phyloP scores from a whole-genome alignment of 108 stramenopile genomes.

The Skeletonema costatum region DNA sequence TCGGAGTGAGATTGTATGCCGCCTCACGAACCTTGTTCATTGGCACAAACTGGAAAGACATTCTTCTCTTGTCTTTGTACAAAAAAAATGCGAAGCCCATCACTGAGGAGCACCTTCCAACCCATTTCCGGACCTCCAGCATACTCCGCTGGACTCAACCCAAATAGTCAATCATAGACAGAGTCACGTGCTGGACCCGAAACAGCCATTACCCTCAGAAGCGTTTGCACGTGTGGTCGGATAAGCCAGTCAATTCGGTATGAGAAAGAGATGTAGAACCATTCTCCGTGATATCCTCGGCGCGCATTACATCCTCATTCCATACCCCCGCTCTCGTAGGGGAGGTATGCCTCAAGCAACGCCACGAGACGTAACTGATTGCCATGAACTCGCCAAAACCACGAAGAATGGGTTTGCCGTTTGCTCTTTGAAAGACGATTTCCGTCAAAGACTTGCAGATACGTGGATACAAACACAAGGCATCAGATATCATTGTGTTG shows the following conservation, averaged over 20 bases:
- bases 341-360: conserved; percentile 20
- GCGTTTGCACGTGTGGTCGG: conserved; percentile 8
- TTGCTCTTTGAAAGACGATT: conserved; percentile 24
- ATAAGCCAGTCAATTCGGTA: conserved; percentile 15
- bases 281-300: too few species aligned
- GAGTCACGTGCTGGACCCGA: conserved; percentile 28
- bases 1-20: neutral
- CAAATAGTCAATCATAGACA: neutral
- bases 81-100: conserved; percentile 42
- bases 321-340: neutral
- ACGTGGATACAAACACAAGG: too few species aligned
- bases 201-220: conserved; percentile 35
- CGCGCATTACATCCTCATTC: conserved; percentile 9
- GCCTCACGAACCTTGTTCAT: conserved; percentile 60
- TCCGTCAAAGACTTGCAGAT: neutral
- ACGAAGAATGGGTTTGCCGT: conserved; percentile 37
- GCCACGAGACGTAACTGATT: conserved; percentile 12
- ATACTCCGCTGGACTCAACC: neutral
- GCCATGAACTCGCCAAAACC: conserved; percentile 16
- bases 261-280: neutral
- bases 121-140: neutral
- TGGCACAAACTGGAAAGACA: conserved; percentile 33
- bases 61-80: neutral
- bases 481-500: too few species aligned
- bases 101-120: conserved; percentile 13